Conservation (phyloP, 2,329 filamentous ascomycete genomes). For the Pseudocercospora ulei region DNA sequence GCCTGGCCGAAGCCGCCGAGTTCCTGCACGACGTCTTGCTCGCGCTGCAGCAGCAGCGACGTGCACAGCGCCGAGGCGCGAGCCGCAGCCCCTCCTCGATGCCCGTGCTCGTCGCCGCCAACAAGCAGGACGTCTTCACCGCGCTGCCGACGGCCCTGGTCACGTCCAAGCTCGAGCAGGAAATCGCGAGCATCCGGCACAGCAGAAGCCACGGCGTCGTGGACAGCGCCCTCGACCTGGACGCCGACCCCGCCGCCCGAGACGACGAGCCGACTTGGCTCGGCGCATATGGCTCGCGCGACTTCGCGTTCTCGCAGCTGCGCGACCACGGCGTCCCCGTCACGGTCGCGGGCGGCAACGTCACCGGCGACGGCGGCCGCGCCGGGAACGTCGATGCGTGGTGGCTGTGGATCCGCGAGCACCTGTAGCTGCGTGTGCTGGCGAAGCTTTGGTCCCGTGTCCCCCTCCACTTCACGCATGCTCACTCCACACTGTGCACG, state of each 20-base stretch:
- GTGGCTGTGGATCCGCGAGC: constrained; percentile 82
- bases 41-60: constrained; percentile 59
- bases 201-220: constrained; percentile 71
- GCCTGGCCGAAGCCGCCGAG: constrained; percentile 61
- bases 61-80: constrained; percentile 48
- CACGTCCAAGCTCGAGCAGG: constrained; percentile 63
- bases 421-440: constrained; percentile 46
- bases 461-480: too few species aligned
- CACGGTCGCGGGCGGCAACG: constrained; percentile 66
- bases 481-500: too few species aligned
- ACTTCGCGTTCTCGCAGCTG: constrained; percentile 73
- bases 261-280: constrained; percentile 72
- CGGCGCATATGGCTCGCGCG: constrained; percentile 65
- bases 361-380: constrained; percentile 48
- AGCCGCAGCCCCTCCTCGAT: constrained; percentile 53
- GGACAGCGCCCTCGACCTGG: constrained; percentile 65
- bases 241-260: constrained; percentile 48
- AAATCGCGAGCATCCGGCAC: constrained; percentile 66
- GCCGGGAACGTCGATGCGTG: constrained; percentile 60
- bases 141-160: constrained; percentile 72
- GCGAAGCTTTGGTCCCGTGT: too few species aligned
- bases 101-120: constrained; percentile 75
- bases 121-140: constrained; percentile 94
- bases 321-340: constrained; percentile 72
- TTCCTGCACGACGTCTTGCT: constrained; percentile 90